Percentiles rank a stretch among this genome's conserved stretches.
Conservation (phyloP, 208 protist species). For the Trypanosoma grayi region DNA sequence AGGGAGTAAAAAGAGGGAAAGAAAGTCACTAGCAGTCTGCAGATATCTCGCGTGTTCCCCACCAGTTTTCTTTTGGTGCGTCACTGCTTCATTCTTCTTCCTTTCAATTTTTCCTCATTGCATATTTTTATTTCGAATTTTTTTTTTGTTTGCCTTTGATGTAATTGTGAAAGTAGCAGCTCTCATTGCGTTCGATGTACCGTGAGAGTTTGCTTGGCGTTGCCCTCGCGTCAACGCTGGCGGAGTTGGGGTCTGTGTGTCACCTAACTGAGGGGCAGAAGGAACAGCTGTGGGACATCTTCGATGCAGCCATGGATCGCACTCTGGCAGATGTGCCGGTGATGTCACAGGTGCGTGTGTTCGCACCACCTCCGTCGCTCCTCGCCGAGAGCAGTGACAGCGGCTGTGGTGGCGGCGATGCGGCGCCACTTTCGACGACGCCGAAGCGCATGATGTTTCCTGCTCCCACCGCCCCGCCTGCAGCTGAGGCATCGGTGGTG, state of each 20-base stretch:
- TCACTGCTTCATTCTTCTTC: neutral
- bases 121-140: neutral
- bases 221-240: conserved; percentile 65
- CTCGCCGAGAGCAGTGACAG: neutral
- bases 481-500: neutral
- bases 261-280: conserved; percentile 57
- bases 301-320: conserved; percentile 71
- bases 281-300: conserved; percentile 74
- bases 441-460: conserved; percentile 4
- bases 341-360: conserved; percentile 49
- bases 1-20: neutral
- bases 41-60: too few species aligned
- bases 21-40: neutral
- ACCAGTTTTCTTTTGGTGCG: conserved; percentile 5
- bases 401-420: neutral
- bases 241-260: conserved; percentile 47
- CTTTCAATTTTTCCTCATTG: neutral
- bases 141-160: conserved; percentile 1
- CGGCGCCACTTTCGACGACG: neutral
- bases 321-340: conserved; percentile 58
- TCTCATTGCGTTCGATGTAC: conserved; percentile 46
- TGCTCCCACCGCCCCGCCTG: neutral
- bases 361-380: conserved; percentile 28
- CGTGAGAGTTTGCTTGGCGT: conserved; percentile 64
- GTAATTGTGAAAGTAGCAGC: neutral